Evolutionary conservation across 1,284 basidiomycete species (phyloP), one percentile per base, ranked within the genome.

Genomic region (Trichosporon asahii): DNA sequence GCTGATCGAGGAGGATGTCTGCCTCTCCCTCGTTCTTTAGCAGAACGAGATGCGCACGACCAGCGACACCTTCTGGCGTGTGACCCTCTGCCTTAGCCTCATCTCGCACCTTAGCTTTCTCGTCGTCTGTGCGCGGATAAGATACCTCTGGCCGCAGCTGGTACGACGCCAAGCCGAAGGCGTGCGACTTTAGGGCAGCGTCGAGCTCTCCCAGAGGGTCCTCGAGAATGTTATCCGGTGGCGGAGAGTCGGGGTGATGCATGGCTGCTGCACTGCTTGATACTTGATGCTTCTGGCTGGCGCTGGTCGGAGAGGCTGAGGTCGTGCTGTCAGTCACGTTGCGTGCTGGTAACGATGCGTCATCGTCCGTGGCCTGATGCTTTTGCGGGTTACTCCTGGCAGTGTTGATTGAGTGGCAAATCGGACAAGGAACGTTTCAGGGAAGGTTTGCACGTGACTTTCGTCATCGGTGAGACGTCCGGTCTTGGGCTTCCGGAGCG

Each of bases 151-250:
- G 44, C 29, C 77, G 53, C 12, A 76, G 37, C 0, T 12, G n/a
- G 9, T 71, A 79, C 4, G 63, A 37, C 3, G 60, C 57, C 18
- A 81, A 37, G 3, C 80, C 80, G 66, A 81, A 82, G 2, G 76
- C 67, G 66, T 79, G 78, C 25, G 71, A 71, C 3, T 67, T 29
- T 15, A 82, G 72, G 15, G 78, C 78, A 11, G 66, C 66, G 40
- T 64, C 64, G 12, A 82, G 75, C 71, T 82, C 80, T 5, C 75
- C 44, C 15, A 79, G n/a, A 3, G 80, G 80, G 70, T 82, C 73
- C 27, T 76, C 65, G 25, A 79, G 78, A 69, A 81, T 74, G 70
- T 79, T 80, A 60, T 68, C 31, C 23, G 73, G 61, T 21, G 72
- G 72, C 21, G 70, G 70, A 1, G 70, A 66, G 29, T 61, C 57